Percentiles rank a stretch among this genome's conserved stretches.
These are phyloP conservation scores for Saccharomyces hybrid DNA, from an alignment of 1,139 yeast species.

Conservation along the genomic window DNA sequence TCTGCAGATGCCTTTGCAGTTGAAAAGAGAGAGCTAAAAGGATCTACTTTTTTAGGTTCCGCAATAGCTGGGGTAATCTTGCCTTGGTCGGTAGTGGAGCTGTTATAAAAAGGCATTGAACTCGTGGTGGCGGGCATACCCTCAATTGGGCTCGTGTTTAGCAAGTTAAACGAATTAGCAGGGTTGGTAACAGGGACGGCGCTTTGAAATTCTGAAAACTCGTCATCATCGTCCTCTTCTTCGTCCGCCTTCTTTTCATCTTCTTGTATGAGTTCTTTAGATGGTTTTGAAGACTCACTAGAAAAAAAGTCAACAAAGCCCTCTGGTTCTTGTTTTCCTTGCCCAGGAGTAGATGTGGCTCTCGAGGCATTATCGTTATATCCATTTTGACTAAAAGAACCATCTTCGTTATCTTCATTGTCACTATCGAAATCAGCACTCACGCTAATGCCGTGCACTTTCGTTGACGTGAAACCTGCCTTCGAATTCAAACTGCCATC, in stretches of 20 bases:
- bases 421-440: conserved; percentile 40
- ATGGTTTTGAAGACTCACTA: neutral
- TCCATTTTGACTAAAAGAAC: conserved; percentile 3
- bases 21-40: conserved; percentile 74
- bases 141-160: conserved; percentile 3
- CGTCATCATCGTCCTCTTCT: conserved; percentile 67
- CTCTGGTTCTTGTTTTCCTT: conserved; percentile 1
- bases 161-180: conserved; percentile 12
- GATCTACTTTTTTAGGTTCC: conserved; percentile 46
- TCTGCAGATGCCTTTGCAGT: conserved; percentile 46
- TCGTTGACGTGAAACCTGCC: conserved; percentile 27
- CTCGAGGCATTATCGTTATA: neutral
- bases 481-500: conserved; percentile 18
- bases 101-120: neutral
- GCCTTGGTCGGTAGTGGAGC: conserved; percentile 11
- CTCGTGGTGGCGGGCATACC: conserved; percentile 10
- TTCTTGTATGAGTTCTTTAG: neutral
- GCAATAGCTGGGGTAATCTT: conserved; percentile 32
- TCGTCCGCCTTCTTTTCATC: conserved; percentile 18
- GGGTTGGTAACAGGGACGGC: conserved; percentile 42
- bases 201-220: conserved; percentile 89
- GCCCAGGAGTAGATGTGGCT: neutral
- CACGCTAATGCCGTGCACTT: conserved; percentile 31
- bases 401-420: conserved; percentile 45
- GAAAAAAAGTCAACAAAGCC: conserved; percentile 30